These are phyloP conservation scores for Suillus cothurnatus DNA, from an alignment of 768 basidiomycete species.

Conservation along the genomic window DNA sequence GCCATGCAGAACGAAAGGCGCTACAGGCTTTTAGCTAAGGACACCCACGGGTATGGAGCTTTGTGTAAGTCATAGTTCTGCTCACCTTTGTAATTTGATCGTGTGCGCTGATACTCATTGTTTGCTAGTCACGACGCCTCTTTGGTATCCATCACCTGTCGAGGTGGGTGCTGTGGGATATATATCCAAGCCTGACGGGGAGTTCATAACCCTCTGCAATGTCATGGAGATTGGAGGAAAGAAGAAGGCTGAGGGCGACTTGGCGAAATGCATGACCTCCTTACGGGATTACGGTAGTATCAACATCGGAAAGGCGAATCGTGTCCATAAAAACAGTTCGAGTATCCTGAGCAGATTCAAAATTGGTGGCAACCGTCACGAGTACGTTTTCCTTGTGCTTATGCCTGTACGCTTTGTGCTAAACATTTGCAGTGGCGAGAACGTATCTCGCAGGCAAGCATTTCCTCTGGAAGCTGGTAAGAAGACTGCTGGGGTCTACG, in stretches of 20 bases:
- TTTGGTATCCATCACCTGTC: constrained; percentile 70
- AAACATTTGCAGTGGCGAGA: constrained; percentile 41
- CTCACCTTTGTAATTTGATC: not conserved
- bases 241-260: constrained; percentile 29
- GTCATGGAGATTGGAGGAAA: constrained; percentile 53
- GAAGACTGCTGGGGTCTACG: constrained; percentile 65
- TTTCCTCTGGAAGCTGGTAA: constrained; percentile 66
- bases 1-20: constrained; percentile 61
- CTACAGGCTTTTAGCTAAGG: constrained; percentile 56
- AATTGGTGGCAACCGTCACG: not conserved
- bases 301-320: constrained; percentile 34
- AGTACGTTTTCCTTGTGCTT: not conserved
- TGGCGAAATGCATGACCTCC: constrained; percentile 53
- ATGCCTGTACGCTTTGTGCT: not conserved
- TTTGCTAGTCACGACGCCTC: constrained; percentile 56
- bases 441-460: constrained; percentile 52
- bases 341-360: not conserved
- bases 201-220: constrained; percentile 75
- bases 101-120: not conserved
- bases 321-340: constrained; percentile 53
- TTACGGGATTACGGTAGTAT: constrained; percentile 68
- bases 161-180: constrained; percentile 77
- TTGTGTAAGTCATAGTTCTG: constrained; percentile 47
- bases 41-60: constrained; percentile 69
- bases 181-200: constrained; percentile 63